Evolutionary conservation across 2,329 filamentous ascomycete species (phyloP), one percentile per base, ranked within the genome.

Genomic region (Penicillium sp.): DNA sequence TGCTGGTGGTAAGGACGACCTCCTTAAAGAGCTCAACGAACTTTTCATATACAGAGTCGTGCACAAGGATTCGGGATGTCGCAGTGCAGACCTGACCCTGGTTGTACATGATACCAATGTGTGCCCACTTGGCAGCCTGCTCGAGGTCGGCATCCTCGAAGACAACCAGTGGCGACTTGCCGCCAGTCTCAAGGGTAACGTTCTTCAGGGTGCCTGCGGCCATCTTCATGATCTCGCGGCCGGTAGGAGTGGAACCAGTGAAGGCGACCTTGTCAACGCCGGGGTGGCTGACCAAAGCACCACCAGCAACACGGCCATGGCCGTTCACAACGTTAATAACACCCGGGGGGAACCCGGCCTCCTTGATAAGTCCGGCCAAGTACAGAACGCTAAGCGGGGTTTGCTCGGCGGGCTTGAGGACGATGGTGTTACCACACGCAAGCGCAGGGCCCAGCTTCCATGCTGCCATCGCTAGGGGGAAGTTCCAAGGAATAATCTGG

Each of bases 401-500:
- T 54, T 67, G 65, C 60, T 67, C 65, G 23, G 65, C 65, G 17
- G 65, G 62, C 62, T 67, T 67, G 37, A 67, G 59, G 9, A 67
- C 65, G 31, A 67, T 57, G 2, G 65, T 67, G 63, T 67, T 67
- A 51, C 65, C 65, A 33, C 65, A 67, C 6, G 65, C 65, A 43
- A 67, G 63, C 3, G 65, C 65, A 33, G 65, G 65, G n/a, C 65
- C 65, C 8, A 67, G 51, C 57, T 67, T 67, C 65, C 65, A 67
- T 23, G 65, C 65, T 23, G 65, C 65, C 65, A 67, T 67, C 2
- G 60, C 62, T 37, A 67, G 58, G 31, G 65, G 90, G 80, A 91
- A 93, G 81, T 93, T 93, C 90, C 90, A 93, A 62, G 90, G 90
- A 69, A 94, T 93, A 72, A 93, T 93, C 76, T 94, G 90, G 71